Evolutionary conservation across 768 basidiomycete genomes (phyloP), one percentile per base, ranked within the genome.

Genomic region (Termitomyces titanicus): DNA sequence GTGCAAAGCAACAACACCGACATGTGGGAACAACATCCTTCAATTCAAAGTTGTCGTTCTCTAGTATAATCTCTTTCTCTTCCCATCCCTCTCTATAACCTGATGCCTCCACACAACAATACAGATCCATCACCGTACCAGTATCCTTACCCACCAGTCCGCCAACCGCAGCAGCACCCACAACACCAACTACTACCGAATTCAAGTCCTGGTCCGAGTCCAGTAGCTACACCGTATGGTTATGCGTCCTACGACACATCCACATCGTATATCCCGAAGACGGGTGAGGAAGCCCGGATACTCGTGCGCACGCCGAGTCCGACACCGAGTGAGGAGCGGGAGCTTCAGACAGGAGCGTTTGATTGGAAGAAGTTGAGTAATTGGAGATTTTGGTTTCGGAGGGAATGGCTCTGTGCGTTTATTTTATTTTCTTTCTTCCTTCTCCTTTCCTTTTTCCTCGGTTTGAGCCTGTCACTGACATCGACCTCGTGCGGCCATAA

Each of bases 301-400:
- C 50, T 64, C 17, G 55, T 58, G 9, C 73, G 82, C 33, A 86
- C 84, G 5, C 84, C 84, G 13, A 85, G 83, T 60, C 85, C 85
- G 0, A 84, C 85, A 1, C 85, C 84, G 6, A 85, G 82, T 63
- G 85, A 86, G 68, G 63, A 63, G 35, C 73, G 70, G 51, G 75
- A 76, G 47, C 66, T 85, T 49, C 65, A 70, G 46, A 74, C 64
- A 4, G 66, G 73, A 0, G 71, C 79, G 31, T 57, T 86, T 48
- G 71, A 81, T 59, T 80, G 76, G 72, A 75, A 74, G 39, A 58
- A 70, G 5, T 35, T 82, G 24, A 64, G 66, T 5, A 73, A 68
- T 5, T 78, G 70, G 70, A 74, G 75, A 58, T 85, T 81, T 68
- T 74, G 84, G 76, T 61, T 85, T 15, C 68, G 82, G 13, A 79